A percentile compares a stretch with the other conserved stretches of the same genome.
phyloP scores from a whole-genome alignment of 129 eudicot species.

The Escallonia herrerae region DNA sequence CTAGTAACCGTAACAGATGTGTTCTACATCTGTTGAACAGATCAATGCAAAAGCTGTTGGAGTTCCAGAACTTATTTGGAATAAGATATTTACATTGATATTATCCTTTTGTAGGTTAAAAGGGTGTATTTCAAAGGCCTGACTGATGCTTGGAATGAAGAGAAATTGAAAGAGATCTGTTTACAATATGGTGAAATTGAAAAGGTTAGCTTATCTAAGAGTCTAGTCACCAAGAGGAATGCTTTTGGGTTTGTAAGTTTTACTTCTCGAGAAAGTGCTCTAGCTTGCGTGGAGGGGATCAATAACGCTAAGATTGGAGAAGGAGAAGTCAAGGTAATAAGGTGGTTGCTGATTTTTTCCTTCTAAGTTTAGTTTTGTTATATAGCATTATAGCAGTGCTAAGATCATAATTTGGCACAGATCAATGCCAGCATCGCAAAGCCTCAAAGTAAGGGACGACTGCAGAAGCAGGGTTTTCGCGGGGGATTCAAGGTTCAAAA shows the following conservation, averaged over 20 bases:
- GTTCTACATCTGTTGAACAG: no score
- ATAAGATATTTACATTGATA: neutral
- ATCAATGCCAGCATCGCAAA: constrained; percentile 36
- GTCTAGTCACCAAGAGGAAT: constrained; percentile 18
- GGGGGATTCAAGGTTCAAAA: constrained; percentile 33
- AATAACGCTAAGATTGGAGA: constrained; percentile 18
- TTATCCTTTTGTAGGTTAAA: constrained; percentile 28
- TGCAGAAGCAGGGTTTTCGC: constrained; percentile 21
- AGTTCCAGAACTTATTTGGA: no score
- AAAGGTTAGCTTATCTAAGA: constrained; percentile 11
- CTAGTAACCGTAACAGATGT: no score
- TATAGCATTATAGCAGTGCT: neutral
- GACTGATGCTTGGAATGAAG: constrained; percentile 43
- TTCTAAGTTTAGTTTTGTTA: neutral
- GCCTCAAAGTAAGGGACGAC: constrained; percentile 16
- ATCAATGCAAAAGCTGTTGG: no score
- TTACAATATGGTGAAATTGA: constrained; percentile 37
- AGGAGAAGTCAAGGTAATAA: constrained; percentile 31
- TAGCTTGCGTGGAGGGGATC: constrained; percentile 45
- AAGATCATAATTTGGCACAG: constrained; percentile 15
- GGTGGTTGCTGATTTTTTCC: neutral
- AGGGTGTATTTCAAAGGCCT: constrained; percentile 36
- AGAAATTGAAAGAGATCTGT: constrained; percentile 28
- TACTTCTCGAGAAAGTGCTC: constrained; percentile 32
- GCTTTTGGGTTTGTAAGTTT: constrained; percentile 35